Base-by-base conservation (phyloP, 1,284 basidiomycete species). In the Bjerkandera adusta region DNA sequence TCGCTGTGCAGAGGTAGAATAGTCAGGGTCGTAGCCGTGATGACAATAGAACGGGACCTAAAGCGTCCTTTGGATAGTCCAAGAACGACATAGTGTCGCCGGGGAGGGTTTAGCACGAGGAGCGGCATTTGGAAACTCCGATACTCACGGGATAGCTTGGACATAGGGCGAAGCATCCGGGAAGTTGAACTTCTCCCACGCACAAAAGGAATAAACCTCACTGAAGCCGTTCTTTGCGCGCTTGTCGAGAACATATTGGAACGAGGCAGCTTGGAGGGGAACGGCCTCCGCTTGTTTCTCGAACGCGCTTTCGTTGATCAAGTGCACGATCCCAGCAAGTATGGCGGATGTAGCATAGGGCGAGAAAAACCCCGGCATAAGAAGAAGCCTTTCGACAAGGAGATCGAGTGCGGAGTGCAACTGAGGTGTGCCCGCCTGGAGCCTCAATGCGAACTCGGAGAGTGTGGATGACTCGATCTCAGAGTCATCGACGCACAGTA, bases 141-240 rank as follows among this genome's bases (percentile, higher is more conserved):
- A 24, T 15, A 50, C 53, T 45, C 32, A 57, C 55, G 55, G 51
- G 13, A 53, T 40, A 5, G 46, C 40, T 27, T 55, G 51, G 11
- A 55, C 22, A 34, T 55, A 48, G 2, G 27, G 27, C 18, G 35
- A 38, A 18, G 44, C 36, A 33, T 53, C 47, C 1, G 55, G 53
- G 32, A 57, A 57, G 5, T 27, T 36, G 11, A 26, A n/a, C 18
- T 45, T 47, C 13, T 53, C 51, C 49, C 51, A 57, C 13, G 55
- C 48, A 39, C 49, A 49, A 16, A 43, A 50, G 3, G 45, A 44
- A 32, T 52, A 57, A 12, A 52, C 52, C n/a, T 53, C 51, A 11
- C 46, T 42, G 2, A 52, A 26, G 7, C 49, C 54, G 24, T 45
- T 52, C 37, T 45, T 46, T 10, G 32, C 34, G 39, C 54, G 37